Percentiles rank a stretch among this genome's conserved stretches.
phyloP scores from a whole-genome alignment of 202 grass and related monocot genomes.

The Carex sylvatica region DNA sequence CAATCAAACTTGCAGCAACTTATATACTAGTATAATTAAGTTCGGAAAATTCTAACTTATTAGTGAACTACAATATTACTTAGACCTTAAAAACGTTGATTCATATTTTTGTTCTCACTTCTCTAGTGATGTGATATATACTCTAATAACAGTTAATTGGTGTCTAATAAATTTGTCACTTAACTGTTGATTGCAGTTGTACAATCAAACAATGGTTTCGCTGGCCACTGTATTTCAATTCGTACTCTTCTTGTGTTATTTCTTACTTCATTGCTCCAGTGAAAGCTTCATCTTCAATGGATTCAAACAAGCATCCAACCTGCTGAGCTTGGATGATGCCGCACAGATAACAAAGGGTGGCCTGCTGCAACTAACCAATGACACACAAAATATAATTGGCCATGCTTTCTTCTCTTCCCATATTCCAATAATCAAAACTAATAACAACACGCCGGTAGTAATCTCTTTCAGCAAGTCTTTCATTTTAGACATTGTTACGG shows the following conservation, averaged over 20 bases:
- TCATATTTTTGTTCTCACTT: not conserved
- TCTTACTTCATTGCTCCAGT: not conserved
- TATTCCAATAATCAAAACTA: constrained; percentile 16
- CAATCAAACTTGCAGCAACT: not conserved
- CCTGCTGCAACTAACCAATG: constrained; percentile 56
- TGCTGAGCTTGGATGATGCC: constrained; percentile 37
- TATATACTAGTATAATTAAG: not conserved
- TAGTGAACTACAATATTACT: too few species aligned
- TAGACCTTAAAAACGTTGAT: too few species aligned
- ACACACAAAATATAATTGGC: constrained; percentile 35
- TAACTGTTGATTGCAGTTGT: not conserved
- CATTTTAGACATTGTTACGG: constrained; percentile 41
- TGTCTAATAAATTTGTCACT: not conserved
- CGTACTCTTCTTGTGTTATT: not conserved
- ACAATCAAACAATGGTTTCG: not conserved
- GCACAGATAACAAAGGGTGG: constrained; percentile 37
- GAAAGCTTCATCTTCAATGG: constrained; percentile 48
- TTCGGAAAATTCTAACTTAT: not conserved
- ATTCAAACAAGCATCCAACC: constrained; percentile 37
- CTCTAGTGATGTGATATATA: not conserved
- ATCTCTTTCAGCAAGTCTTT: constrained; percentile 55
- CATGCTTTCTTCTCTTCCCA: constrained; percentile 37
- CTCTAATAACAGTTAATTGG: not conserved
- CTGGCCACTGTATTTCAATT: not conserved
- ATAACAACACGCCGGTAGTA: not conserved